Evolutionary conservation across 1,284 basidiomycete species (phyloP).

Genomic region (Cerioporus squamosus): DNA sequence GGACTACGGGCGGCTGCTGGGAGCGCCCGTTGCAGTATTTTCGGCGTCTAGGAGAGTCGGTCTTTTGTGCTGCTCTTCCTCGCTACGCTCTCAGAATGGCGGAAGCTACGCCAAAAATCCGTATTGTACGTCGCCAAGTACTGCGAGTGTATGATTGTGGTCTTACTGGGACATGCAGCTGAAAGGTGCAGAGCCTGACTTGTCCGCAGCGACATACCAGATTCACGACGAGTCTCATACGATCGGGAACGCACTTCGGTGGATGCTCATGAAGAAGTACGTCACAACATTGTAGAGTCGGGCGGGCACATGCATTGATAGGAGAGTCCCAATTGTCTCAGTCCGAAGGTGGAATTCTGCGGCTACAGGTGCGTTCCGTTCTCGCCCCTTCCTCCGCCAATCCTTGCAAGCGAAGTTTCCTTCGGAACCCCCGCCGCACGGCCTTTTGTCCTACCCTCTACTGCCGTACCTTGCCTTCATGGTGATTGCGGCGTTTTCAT

Average conservation of each 20-base stretch:
- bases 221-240: constrained; percentile 96
- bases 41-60: too few species aligned
- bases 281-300: constrained; percentile 27
- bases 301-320: constrained; percentile 7
- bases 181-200: constrained; percentile 79
- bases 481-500: not conserved
- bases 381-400: not conserved
- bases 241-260: constrained; percentile 91
- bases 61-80: too few species aligned
- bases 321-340: constrained; percentile 2
- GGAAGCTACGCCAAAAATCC: too few species aligned
- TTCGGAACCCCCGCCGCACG: not conserved
- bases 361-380: constrained; percentile 79
- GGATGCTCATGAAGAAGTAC: constrained; percentile 99
- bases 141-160: not conserved
- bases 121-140: constrained; percentile 1
- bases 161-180: constrained; percentile 46
- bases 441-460: not conserved
- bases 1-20: too few species aligned
- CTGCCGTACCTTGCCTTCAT: not conserved
- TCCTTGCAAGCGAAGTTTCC: not conserved
- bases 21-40: too few species aligned
- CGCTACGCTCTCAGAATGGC: too few species aligned
- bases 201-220: constrained; percentile 91
- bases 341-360: constrained; percentile 95